Evolutionary conservation across 306 rosid species (phyloP), one percentile per base, ranked within the genome.

Genomic region (Pyrus pyrifolia): DNA sequence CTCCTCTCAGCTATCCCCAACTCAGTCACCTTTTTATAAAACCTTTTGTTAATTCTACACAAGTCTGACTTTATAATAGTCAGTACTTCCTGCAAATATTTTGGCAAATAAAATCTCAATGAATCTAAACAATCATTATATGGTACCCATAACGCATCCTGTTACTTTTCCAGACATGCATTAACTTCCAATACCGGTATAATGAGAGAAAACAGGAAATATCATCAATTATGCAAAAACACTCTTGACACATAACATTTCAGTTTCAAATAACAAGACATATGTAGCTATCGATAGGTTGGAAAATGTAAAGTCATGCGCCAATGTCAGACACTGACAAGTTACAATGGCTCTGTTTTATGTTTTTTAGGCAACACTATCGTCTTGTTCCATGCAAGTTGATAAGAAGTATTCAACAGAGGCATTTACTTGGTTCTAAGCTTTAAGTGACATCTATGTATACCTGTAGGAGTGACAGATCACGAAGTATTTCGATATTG

Each of bases 401-500:
- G 25, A 55, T n/a, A 55, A 59, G 49, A 25, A 15, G 0, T 23
- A 23, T 17, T 38, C 8, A 58, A 73, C 51, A 42, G 23, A 51
- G 11, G 64, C 25, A 6, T 53, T 77, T 57, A 19, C 55, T 58
- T 68, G 18, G 72, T 67, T 44, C 80, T 23, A 70, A 17, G 60
- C 71, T 33, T 35, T 58, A 61, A 63, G 62, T 23, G 76, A 74
- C 67, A 71, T 67, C 66, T 63, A 76, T 19, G 60, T 67, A 76
- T 83, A 94, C 98, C 94, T 94, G 98, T 70, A 94, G 83, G 74
- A 94, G 96, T 67, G 98, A 94, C 68, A 94, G 83, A 67, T 94
- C 98, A 67, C 98, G 89, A 30, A 94, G 84, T 72, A 94, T 94
- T 88, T 94, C 98, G 83, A 94, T 94, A 82, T 94, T 94, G 78